Conservation (phyloP, 2,329 filamentous ascomycete genomes). For the Colletotrichum cuscutae region DNA sequence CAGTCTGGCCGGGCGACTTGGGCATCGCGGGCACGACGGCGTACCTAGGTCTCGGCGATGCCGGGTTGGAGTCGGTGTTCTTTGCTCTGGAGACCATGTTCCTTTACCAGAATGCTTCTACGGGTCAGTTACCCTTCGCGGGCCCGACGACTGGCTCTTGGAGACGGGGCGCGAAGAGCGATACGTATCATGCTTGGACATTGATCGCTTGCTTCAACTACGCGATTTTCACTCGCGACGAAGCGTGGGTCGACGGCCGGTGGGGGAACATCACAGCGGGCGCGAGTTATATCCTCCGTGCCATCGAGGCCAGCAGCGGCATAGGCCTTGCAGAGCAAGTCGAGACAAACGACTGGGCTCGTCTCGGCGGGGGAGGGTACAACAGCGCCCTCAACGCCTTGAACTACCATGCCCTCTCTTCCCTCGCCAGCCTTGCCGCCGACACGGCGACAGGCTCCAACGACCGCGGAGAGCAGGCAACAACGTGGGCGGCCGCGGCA, state of each 20-base stretch:
- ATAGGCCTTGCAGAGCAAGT: constrained; percentile 35
- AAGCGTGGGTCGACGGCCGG: constrained; percentile 50
- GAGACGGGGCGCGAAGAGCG: constrained; percentile 35
- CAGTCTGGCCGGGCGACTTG: constrained; percentile 69
- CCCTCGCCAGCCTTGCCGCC: constrained; percentile 37
- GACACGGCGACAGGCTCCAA: constrained; percentile 21
- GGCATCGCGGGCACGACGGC: constrained; percentile 61
- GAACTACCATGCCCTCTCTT: constrained; percentile 42
- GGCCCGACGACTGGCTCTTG: constrained; percentile 38
- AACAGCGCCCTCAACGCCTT: constrained; percentile 46
- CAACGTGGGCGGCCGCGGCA: constrained; percentile 24
- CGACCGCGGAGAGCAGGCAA: constrained; percentile 15
- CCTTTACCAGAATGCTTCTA: constrained; percentile 44
- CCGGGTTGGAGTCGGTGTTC: constrained; percentile 54
- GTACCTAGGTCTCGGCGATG: constrained; percentile 60
- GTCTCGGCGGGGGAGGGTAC: constrained; percentile 42
- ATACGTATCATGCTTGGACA: constrained; percentile 53
- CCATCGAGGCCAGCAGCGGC: constrained; percentile 22
- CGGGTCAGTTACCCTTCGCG: constrained; percentile 38
- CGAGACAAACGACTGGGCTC: constrained; percentile 43
- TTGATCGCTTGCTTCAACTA: constrained; percentile 64
- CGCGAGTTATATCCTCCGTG: constrained; percentile 29
- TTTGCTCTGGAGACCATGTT: constrained; percentile 58
- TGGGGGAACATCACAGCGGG: constrained; percentile 55
- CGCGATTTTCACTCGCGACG: constrained; percentile 57